A percentile compares a stretch with the other conserved stretches of the same genome.
These are phyloP conservation scores for Aspergillus oerlinghausenensis DNA, from an alignment of 2,329 filamentous ascomycete genomes.

Conservation along the genomic window DNA sequence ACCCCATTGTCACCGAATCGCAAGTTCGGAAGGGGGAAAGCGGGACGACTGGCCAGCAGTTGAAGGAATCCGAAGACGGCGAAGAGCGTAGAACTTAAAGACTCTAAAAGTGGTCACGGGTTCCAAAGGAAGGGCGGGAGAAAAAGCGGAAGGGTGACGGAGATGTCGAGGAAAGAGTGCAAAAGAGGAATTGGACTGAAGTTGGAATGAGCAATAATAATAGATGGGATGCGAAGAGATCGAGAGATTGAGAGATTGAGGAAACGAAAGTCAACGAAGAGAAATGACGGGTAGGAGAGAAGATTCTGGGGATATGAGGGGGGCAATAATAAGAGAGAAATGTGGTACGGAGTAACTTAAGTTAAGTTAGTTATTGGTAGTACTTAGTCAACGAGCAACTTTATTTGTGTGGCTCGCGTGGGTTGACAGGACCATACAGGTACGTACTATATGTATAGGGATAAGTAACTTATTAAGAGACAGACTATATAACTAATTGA, in stretches of 20 bases:
- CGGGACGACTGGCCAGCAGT: background rate
- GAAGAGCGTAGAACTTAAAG: slow-evolving; percentile 1
- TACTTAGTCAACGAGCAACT: background rate
- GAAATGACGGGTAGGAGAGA: background rate
- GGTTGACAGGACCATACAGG: background rate
- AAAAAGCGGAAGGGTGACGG: background rate
- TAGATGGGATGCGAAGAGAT: slow-evolving; percentile 1
- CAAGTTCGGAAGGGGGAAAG: background rate
- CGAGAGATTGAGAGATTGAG: background rate
- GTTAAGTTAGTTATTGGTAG: background rate
- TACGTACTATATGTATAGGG: no score
- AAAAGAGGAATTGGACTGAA: background rate
- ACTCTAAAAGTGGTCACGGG: no score
- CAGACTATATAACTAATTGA: background rate
- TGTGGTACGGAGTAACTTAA: background rate
- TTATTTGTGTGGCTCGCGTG: background rate
- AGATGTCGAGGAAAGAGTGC: background rate
- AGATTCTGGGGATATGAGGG: background rate
- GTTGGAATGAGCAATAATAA: background rate
- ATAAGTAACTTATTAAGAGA: background rate
- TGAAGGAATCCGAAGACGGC: background rate
- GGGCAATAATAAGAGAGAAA: background rate
- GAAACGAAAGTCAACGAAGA: background rate
- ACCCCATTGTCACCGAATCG: slow-evolving; percentile 5
- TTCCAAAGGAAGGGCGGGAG: slow-evolving; percentile 1